Evolutionary conservation across 805 yeast genomes (phyloP), one percentile per base, ranked within the genome.

Genomic region (Candida qinlingensis): DNA sequence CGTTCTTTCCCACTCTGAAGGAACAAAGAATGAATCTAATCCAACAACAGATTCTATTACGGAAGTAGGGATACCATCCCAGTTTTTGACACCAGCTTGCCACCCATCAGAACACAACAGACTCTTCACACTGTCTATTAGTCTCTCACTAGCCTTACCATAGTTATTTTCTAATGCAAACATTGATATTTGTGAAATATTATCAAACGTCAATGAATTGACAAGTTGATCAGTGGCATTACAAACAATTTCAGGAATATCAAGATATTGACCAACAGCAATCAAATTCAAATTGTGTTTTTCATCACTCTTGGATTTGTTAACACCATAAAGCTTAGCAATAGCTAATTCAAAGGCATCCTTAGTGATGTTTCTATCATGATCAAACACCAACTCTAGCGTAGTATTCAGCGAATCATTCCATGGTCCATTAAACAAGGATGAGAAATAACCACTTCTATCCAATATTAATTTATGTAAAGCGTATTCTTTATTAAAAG

Each of bases 1-100:
- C 39, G 79, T 75, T 45, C 84, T 64, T 39, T 77, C 81, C 80
- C 80, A 77, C 57, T 79, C 84, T 2, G 71, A 69, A 2, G 79
- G 77, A 5, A 76, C 76, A 57, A 74, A 79, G 53, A 79, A 78
- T 25, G 72, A 74, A 54, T 79, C 80, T 13, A 71, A 66, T 0
- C 76, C 71, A 11, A 78, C 68, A 6, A 76, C 75, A 29, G 70
- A 72, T 0, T 73, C 66, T 12, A 76, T 68, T 6, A 76, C 62
- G 1, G 63, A 53, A 0, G 59, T 60, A 0, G 82, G 80, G 9
- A 79, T 65, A 0, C 66, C 72, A 49, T 70, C 74, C 83, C 83
- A 77, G 8, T 54, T 56, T n/a, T 61, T 61, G 4, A 64, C 65
- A 1, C 79, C 77, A 36, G 62, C 59, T 52, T 72, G 74, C 75